Base-by-base conservation (phyloP, 2,329 filamentous ascomycete species). In the Cladorrhinum sp. region DNA sequence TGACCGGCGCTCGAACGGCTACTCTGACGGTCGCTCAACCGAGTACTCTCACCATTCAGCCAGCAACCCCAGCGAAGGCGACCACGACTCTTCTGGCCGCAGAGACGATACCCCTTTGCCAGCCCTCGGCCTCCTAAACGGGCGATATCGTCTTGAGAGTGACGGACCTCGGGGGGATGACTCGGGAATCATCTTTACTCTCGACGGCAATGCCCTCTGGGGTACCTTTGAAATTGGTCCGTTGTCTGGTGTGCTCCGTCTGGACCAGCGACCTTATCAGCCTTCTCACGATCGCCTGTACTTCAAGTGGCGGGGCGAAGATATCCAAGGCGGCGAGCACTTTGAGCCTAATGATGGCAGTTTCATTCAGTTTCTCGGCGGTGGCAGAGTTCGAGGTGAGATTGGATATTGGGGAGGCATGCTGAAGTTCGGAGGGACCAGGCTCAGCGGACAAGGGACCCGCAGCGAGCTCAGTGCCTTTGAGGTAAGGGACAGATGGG, bases 221-320 rank as follows among this genome's bases (percentile, higher is more conserved):
- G 79, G 76, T 0, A 67, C 64, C 1, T 82, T 83, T 63, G 71
- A 77, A 49, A 70, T 81, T 3, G 77, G 76, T 0, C 58, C 75
- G 7, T 71, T 79, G 38, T 60, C 70, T 41, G 78, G 79, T 1
- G 67, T 82, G 2, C 67, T 82, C n/a, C 71, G 72, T 32, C 71
- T 82, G 29, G 59, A 72, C 6, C 55, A 74, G 16, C 73, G 74
- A 2, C 77, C 76, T 0, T 69, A 63, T 58, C 29, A 65, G 36
- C 72, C 75, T 2, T 74, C 75, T 0, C 32, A 64, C 7, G 63
- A 72, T 0, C 9, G 5, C 0, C n/a, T 75, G 0, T 24, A 52
- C 1, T 73, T 78, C 60, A 64, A 29, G 3, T 78, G 76, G 76
- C 75, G 76, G 12, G 76, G 75, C 0, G 61, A 67, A 3, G 73